phyloP scores from a whole-genome alignment of 805 yeast species.

The Myxozyma neglecta region DNA sequence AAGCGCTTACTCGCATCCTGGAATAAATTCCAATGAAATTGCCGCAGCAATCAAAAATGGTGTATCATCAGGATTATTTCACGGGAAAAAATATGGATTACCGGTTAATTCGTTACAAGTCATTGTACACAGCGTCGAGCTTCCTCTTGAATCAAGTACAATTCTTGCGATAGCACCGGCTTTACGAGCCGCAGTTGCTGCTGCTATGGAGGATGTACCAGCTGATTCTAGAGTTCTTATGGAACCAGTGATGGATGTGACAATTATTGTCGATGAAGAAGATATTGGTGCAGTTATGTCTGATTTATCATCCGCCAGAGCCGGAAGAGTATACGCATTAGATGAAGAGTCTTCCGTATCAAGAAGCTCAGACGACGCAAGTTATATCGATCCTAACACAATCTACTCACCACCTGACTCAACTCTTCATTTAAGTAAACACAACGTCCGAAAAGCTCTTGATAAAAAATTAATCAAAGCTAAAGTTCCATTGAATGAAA shows the following conservation, averaged over 20 bases:
- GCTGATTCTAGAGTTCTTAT: conserved; percentile 51
- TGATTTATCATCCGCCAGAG: conserved; percentile 76
- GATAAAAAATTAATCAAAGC: conserved; percentile 57
- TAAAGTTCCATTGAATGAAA: conserved; percentile 78
- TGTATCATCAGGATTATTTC: conserved; percentile 46
- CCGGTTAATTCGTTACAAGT: conserved; percentile 64
- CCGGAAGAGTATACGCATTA: conserved; percentile 69
- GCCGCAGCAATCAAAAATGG: conserved; percentile 37
- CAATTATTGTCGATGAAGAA: conserved; percentile 63
- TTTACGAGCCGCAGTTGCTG: conserved; percentile 48
- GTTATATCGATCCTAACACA: conserved; percentile 40
- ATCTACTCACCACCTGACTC: conserved; percentile 77
- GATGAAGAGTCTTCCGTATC: conserved; percentile 53
- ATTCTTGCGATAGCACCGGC: conserved; percentile 48
- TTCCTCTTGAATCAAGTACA: conserved; percentile 51
- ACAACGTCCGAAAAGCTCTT: conserved; percentile 42
- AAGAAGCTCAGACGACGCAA: neutral
- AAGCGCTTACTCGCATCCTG: conserved; percentile 33
- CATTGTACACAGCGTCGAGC: conserved; percentile 51
- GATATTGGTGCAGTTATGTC: conserved; percentile 81
- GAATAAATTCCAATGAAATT: conserved; percentile 38
- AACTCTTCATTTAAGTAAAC: conserved; percentile 39
- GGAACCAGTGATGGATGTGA: conserved; percentile 86
- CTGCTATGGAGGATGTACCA: conserved; percentile 40
- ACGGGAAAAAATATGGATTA: conserved; percentile 45